Evolutionary conservation across 2,329 filamentous ascomycete genomes (phyloP).

Genomic region (Phyllosticta citrichinensis): DNA sequence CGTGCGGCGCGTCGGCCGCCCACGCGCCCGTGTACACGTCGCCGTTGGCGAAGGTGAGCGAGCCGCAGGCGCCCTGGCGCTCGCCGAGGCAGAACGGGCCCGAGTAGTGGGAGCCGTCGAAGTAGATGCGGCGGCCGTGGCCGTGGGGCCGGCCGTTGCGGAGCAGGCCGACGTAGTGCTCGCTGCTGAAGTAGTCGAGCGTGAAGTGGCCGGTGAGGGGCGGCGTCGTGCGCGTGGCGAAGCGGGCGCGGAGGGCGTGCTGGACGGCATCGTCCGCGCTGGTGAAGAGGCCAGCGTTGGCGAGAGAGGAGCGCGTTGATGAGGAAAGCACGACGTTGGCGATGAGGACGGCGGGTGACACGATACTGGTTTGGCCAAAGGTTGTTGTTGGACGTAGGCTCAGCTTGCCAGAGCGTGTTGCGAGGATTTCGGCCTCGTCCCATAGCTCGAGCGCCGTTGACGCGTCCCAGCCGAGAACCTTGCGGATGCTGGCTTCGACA

Average conservation of each 20-base stretch:
- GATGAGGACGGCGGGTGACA: conserved; percentile 23
- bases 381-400: conserved; percentile 21
- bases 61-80: conserved; percentile 44
- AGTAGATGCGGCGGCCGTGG: conserved; percentile 42
- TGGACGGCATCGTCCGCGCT: conserved; percentile 33
- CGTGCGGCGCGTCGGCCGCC: conserved; percentile 53
- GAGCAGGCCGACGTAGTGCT: conserved; percentile 45
- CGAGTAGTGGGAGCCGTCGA: conserved; percentile 44
- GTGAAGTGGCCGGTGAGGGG: conserved; percentile 37
- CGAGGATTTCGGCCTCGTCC: conserved; percentile 33
- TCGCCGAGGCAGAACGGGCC: conserved; percentile 44
- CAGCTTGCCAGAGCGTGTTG: conserved; percentile 15
- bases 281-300: conserved; percentile 24
- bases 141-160: conserved; percentile 43
- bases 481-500: conserved; percentile 24
- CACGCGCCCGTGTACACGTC: conserved; percentile 51
- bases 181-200: conserved; percentile 43
- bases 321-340: conserved; percentile 17
- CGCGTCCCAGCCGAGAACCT: conserved; percentile 19
- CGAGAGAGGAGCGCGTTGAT: conserved; percentile 22
- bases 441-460: conserved; percentile 39
- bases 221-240: conserved; percentile 31
- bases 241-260: conserved; percentile 30
- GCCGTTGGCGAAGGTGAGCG: conserved; percentile 53
- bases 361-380: conserved; percentile 18